Percentiles rank a stretch among this genome's conserved stretches.
phyloP scores from a whole-genome alignment of 208 protist genomes.

The Leishmania guyanensis region DNA sequence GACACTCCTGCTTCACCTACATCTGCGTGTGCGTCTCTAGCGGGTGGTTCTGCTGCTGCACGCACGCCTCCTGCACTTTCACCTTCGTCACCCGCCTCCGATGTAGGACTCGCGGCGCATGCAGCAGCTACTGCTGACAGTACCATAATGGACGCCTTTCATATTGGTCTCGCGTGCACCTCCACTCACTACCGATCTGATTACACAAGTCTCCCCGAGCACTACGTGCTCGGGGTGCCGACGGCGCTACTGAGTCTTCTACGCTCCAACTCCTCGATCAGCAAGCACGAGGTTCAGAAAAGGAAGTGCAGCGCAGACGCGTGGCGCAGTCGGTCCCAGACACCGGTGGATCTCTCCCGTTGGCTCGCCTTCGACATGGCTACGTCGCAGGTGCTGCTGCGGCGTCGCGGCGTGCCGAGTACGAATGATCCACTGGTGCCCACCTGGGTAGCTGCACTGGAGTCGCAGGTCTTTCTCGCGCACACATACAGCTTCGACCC shows the following conservation, averaged over 20 bases:
- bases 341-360: slow-evolving; percentile 14
- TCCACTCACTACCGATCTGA: slow-evolving; percentile 29
- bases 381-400: slow-evolving; percentile 35
- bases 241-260: slow-evolving; percentile 11
- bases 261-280: not conserved
- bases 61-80: not conserved
- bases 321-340: not conserved
- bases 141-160: slow-evolving; percentile 3
- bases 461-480: slow-evolving; percentile 34
- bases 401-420: not conserved
- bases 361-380: slow-evolving; percentile 37
- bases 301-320: not conserved
- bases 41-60: not conserved
- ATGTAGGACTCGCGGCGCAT: not conserved
- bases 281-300: not conserved
- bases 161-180: slow-evolving; percentile 14
- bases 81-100: not conserved
- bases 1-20: not conserved
- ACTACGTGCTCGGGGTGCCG: slow-evolving; percentile 42
- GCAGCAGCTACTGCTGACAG: not conserved
- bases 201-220: slow-evolving; percentile 20
- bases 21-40: not conserved
- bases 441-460: not conserved
- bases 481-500: slow-evolving; percentile 38
- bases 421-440: not conserved